Conservation (phyloP, 345 rosid genomes). For the Dovyalis caffra region DNA sequence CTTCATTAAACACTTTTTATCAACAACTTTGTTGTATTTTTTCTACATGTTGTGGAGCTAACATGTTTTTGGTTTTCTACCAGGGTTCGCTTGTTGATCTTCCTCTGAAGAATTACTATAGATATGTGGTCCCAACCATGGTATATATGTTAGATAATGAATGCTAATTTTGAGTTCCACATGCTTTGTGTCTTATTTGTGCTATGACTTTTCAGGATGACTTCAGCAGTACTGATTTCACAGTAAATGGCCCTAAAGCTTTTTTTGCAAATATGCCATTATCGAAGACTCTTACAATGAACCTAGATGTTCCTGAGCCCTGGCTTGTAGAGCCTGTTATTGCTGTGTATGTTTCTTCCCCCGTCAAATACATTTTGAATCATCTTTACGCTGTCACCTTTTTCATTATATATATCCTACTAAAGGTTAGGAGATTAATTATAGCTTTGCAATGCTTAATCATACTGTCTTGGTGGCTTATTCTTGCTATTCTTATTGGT, state of each 20-base stretch:
- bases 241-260: slow-evolving; percentile 89
- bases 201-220: slow-evolving; percentile 70
- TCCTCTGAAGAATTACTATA: slow-evolving; percentile 97
- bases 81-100: slow-evolving; percentile 99
- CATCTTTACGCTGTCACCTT: slow-evolving; percentile 3
- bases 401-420: not conserved
- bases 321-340: slow-evolving; percentile 98
- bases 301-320: slow-evolving; percentile 99
- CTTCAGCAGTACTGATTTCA: slow-evolving; percentile 64
- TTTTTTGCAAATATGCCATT: slow-evolving; percentile 97
- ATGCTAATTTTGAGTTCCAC: slow-evolving; percentile 14
- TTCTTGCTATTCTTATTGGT: slow-evolving; percentile 21
- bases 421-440: not conserved
- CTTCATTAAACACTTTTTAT: not conserved
- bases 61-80: slow-evolving; percentile 25
- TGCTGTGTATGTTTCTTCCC: slow-evolving; percentile 76
- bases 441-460: not conserved
- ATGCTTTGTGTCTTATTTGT: slow-evolving; percentile 28
- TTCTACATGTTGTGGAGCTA: slow-evolving; percentile 7
- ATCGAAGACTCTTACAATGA: slow-evolving; percentile 98
- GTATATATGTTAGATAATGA: slow-evolving; percentile 35
- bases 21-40: not conserved
- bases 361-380: slow-evolving; percentile 2
- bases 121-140: slow-evolving; percentile 87
- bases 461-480: not conserved